Conservation (phyloP, 495 filamentous ascomycete species). For the Cairneyella variabilis region DNA sequence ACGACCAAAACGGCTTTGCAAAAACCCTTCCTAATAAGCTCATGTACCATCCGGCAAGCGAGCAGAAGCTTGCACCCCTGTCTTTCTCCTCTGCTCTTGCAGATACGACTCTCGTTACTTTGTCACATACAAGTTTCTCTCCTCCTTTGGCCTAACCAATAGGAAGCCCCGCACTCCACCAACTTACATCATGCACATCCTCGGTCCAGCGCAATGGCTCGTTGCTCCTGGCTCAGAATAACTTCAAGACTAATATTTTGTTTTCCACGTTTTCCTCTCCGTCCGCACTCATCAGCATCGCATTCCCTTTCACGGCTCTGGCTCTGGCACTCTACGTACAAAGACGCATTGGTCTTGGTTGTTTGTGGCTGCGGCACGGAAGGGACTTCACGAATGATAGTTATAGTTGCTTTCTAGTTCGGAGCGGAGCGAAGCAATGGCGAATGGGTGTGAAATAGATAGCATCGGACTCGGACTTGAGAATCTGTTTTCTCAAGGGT, state of each 20-base stretch:
- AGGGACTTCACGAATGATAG: conserved; percentile 17
- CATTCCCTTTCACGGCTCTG: conserved; percentile 22
- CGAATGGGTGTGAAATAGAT: conserved; percentile 26
- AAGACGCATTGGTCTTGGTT: conserved; percentile 19
- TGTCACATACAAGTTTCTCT: conserved; percentile 28
- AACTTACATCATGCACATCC: conserved; percentile 6
- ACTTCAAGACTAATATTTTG: conserved; percentile 29
- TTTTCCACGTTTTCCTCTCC: conserved; percentile 2
- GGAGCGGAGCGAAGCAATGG: conserved; percentile 27
- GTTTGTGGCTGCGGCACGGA: conserved; percentile 5
- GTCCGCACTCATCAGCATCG: conserved; percentile 23
- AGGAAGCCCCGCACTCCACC: conserved; percentile 5
- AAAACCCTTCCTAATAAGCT: conserved; percentile 13
- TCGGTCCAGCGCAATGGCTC: conserved; percentile 15
- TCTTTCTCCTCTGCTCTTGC: conserved; percentile 23
- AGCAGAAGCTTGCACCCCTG: conserved; percentile 11
- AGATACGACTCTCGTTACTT: conserved; percentile 26
- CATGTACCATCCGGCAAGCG: conserved; percentile 7
- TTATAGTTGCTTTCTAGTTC: conserved; percentile 20
- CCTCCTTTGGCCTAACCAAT: background rate
- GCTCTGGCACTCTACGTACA: conserved; percentile 18
- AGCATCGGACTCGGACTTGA: conserved; percentile 15
- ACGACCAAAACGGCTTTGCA: conserved; percentile 10
- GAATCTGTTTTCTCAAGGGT: conserved; percentile 20
- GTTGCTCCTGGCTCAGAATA: conserved; percentile 19